Evolutionary conservation across 1,139 yeast species (phyloP).

Genomic region (Insectozyma bohioensis): DNA sequence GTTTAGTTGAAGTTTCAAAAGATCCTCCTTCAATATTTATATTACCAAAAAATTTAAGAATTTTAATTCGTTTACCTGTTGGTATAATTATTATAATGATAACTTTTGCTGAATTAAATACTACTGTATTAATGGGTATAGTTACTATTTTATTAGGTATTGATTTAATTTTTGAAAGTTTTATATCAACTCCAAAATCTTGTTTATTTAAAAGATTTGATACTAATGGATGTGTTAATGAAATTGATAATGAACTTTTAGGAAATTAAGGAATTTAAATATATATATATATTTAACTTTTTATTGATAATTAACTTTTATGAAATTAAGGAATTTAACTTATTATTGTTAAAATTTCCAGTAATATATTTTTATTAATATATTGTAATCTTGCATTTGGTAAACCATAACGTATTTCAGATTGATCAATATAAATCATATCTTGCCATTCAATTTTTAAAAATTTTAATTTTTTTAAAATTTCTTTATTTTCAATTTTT

Average conservation of each 20-base stretch:
- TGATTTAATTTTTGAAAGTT: constrained; percentile 36
- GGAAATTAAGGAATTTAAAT: no score
- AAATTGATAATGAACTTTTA: no score
- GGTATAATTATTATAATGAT: constrained; percentile 42
- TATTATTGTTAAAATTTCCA: constrained; percentile 13
- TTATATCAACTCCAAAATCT: constrained; percentile 27
- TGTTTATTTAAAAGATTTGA: constrained; percentile 12
- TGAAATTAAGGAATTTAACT: not conserved
- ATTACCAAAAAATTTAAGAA: constrained; percentile 37
- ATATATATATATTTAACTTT: no score
- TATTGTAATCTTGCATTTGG: constrained; percentile 24
- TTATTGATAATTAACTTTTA: not conserved
- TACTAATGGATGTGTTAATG: no score
- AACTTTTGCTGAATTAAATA: constrained; percentile 44
- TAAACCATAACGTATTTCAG: no score
- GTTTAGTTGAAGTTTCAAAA: constrained; percentile 36
- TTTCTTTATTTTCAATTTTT: not conserved
- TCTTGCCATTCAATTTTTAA: constrained; percentile 6
- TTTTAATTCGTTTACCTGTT: constrained; percentile 39
- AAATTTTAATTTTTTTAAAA: constrained; percentile 4
- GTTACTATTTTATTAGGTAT: constrained; percentile 32
- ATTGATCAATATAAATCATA: constrained; percentile 19
- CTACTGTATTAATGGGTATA: constrained; percentile 47
- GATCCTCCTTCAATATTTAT: constrained; percentile 33
- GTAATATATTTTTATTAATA: constrained; percentile 24